Evolutionary conservation across 2,329 filamentous ascomycete genomes (phyloP).

Genomic region (Colletotrichum chlorophyti): DNA sequence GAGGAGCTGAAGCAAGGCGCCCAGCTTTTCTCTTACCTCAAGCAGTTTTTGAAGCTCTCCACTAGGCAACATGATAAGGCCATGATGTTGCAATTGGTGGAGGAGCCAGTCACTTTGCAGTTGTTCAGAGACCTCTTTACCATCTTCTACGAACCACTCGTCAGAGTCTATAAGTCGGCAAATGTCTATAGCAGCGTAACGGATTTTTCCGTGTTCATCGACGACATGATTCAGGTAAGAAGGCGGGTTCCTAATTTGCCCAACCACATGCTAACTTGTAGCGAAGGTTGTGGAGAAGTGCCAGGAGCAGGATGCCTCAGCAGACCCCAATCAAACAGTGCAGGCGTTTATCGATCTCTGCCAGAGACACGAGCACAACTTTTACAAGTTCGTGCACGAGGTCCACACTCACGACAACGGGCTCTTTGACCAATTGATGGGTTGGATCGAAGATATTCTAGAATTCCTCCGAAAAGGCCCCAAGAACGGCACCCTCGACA

Average conservation of each 20-base stretch:
- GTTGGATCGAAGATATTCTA: constrained; percentile 94
- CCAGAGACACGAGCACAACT: constrained; percentile 91
- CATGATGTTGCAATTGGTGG: constrained; percentile 96
- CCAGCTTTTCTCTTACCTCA: constrained; percentile 91
- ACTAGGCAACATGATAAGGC: constrained; percentile 92
- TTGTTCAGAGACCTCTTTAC: constrained; percentile 96
- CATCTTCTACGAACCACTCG: constrained; percentile 97
- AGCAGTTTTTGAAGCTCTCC: constrained; percentile 91
- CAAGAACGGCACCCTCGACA: constrained; percentile 84
- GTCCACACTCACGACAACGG: constrained; percentile 97
- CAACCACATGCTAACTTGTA: not conserved
- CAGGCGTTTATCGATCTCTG: constrained; percentile 98
- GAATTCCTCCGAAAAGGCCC: constrained; percentile 91
- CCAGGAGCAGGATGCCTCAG: constrained; percentile 80
- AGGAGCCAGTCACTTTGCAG: constrained; percentile 96
- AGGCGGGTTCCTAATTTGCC: too few species aligned
- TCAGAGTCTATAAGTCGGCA: constrained; percentile 97
- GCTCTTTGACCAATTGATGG: constrained; percentile 94
- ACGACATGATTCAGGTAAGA: constrained; percentile 84
- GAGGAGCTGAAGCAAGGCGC: constrained; percentile 88
- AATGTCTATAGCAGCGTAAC: constrained; percentile 98
- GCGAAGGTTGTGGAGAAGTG: constrained; percentile 68
- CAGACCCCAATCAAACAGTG: constrained; percentile 97
- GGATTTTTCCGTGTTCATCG: constrained; percentile 91
- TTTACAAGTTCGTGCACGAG: constrained; percentile 99